Percentiles rank a stretch among this genome's conserved stretches.
phyloP scores from a whole-genome alignment of 2,329 filamentous ascomycete species.

The Fusarium proliferatum region DNA sequence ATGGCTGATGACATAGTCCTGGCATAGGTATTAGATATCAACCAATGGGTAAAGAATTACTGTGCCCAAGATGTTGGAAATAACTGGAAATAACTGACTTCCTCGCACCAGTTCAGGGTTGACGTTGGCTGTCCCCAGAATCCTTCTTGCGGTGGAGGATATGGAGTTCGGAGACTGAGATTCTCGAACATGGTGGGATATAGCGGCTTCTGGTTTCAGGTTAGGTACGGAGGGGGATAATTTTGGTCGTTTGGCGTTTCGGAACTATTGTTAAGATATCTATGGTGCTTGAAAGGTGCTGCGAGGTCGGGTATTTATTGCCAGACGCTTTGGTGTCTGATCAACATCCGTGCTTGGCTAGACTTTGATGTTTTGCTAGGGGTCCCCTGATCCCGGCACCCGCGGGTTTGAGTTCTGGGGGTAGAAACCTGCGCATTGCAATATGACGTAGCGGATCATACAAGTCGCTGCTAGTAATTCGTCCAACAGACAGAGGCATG shows the following conservation, averaged over 20 bases:
- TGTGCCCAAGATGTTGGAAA: no score
- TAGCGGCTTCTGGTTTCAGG: accelerated
- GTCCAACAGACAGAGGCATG: accelerated
- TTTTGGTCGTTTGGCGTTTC: no score
- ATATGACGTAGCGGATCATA: background rate
- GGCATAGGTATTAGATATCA: background rate
- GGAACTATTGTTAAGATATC: background rate
- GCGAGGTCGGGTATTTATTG: background rate
- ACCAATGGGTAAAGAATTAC: no score
- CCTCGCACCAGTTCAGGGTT: background rate
- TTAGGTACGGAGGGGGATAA: no score
- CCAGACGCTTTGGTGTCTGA: accelerated
- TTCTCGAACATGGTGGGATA: background rate
- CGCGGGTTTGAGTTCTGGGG: background rate
- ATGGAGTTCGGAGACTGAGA: background rate
- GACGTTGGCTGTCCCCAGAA: background rate
- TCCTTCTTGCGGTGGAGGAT: background rate
- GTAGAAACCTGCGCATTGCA: accelerated
- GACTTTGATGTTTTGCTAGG: background rate
- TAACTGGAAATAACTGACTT: background rate
- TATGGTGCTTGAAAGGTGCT: no score
- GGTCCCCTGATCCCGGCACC: background rate
- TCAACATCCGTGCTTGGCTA: no score
- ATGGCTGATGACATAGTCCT: background rate
- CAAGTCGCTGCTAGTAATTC: background rate